Conservation (phyloP, 225 moss, liverwort and hornwort species). For the Marchantia polymorpha region DNA sequence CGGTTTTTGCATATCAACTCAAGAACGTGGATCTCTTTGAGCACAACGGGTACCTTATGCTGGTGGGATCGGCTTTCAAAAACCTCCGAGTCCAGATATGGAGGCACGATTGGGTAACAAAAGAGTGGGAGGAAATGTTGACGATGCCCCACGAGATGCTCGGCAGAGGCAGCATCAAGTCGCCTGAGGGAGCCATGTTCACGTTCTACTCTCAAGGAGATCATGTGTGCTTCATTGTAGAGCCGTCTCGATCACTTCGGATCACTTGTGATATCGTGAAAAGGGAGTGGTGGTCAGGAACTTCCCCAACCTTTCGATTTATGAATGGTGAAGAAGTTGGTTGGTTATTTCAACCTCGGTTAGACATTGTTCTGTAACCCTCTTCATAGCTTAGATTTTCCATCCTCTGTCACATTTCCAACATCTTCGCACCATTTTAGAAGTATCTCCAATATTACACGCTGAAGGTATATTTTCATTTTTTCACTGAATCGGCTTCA, state of each 20-base stretch:
- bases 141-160: slow-evolving; percentile 41
- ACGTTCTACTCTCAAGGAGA: slow-evolving; percentile 40
- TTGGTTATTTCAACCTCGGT: slow-evolving; percentile 41
- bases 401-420: not conserved
- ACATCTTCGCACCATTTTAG: too few relatives aligned
- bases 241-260: slow-evolving; percentile 36
- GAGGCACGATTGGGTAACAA: slow-evolving; percentile 31
- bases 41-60: slow-evolving; percentile 37
- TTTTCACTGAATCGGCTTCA: not conserved
- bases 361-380: slow-evolving; percentile 38
- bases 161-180: slow-evolving; percentile 27
- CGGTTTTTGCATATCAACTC: slow-evolving; percentile 37
- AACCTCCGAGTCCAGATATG: slow-evolving; percentile 39
- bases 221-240: slow-evolving; percentile 37
- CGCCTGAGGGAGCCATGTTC: slow-evolving; percentile 36
- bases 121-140: slow-evolving; percentile 32
- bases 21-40: slow-evolving; percentile 44
- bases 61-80: slow-evolving; percentile 43
- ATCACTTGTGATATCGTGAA: slow-evolving; percentile 42
- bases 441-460: not conserved
- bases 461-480: not conserved
- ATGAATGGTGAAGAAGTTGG: slow-evolving; percentile 36
- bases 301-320: slow-evolving; percentile 28
- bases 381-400: not conserved
- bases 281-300: slow-evolving; percentile 34